A percentile compares a stretch with the other conserved stretches of the same genome.
phyloP scores from a whole-genome alignment of 2,329 filamentous ascomycete species.

The Tolypocladium album region DNA sequence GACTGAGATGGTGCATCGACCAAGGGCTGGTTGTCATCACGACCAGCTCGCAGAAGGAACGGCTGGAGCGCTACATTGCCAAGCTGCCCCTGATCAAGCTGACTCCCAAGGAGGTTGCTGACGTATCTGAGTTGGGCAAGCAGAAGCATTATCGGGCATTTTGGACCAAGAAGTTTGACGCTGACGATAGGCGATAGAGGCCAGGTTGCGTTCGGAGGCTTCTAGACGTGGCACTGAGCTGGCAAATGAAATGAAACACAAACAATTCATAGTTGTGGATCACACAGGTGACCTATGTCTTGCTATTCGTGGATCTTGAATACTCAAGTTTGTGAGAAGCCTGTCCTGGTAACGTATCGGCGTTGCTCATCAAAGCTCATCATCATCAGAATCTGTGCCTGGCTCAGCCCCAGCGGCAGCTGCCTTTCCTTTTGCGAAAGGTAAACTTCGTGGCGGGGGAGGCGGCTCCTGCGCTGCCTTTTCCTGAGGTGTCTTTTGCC shows the following conservation, averaged over 20 bases:
- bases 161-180: conserved; percentile 42
- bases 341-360: not conserved
- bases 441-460: conserved; percentile 28
- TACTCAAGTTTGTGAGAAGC: not conserved
- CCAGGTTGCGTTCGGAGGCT: not conserved
- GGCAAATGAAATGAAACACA: not conserved
- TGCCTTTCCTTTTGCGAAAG: conserved; percentile 29
- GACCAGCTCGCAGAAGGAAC: conserved; percentile 46
- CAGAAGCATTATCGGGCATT: conserved; percentile 53
- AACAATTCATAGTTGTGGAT: not conserved
- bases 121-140: conserved; percentile 43
- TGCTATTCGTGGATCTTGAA: not conserved
- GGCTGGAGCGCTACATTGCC: conserved; percentile 44
- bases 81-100: conserved; percentile 45
- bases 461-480: conserved; percentile 19
- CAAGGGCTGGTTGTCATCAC: conserved; percentile 48
- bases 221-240: too few relatives aligned
- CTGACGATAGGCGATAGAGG: conserved; percentile 32
- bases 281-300: not conserved
- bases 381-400: conserved; percentile 46
- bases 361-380: conserved; percentile 33
- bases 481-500: conserved; percentile 7
- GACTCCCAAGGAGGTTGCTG: conserved; percentile 44
- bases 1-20: conserved; percentile 50
- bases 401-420: conserved; percentile 20